A percentile compares a stretch with the other conserved stretches of the same genome.
Conservation (phyloP, 768 basidiomycete genomes). For the Phaeolepiota aurea region DNA sequence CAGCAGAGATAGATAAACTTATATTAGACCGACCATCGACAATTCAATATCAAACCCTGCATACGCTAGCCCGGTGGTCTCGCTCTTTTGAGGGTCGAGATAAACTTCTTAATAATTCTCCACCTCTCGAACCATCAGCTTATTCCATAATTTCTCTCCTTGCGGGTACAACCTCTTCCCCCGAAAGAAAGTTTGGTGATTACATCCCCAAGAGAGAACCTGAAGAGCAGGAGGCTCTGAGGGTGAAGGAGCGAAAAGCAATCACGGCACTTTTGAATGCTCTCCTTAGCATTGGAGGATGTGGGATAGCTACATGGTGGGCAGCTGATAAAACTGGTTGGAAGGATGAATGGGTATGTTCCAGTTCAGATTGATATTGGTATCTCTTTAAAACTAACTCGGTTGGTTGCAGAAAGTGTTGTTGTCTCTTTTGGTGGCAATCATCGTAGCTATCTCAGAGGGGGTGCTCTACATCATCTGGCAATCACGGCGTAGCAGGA, state of each 20-base stretch:
- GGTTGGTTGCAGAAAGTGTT: slow-evolving; percentile 41
- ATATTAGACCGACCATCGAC: slow-evolving; percentile 28
- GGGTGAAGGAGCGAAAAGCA: slow-evolving; percentile 49
- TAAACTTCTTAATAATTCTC: slow-evolving; percentile 26
- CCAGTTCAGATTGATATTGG: neutral
- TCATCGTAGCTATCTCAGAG: slow-evolving; percentile 67
- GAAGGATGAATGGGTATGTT: slow-evolving; percentile 70
- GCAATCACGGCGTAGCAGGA: slow-evolving; percentile 39
- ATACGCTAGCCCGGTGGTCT: slow-evolving; percentile 60
- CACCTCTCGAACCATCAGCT: slow-evolving; percentile 38
- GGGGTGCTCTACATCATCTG: slow-evolving; percentile 65
- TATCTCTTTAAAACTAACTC: neutral
- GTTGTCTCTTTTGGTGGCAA: slow-evolving; percentile 49
- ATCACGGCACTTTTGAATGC: slow-evolving; percentile 68
- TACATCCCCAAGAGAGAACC: slow-evolving; percentile 38
- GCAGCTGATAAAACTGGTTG: slow-evolving; percentile 56
- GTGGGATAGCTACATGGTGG: slow-evolving; percentile 68
- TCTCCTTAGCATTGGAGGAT: slow-evolving; percentile 57
- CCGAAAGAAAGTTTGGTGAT: slow-evolving; percentile 58
- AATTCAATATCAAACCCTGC: slow-evolving; percentile 57
- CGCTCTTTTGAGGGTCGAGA: slow-evolving; percentile 40
- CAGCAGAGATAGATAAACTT: slow-evolving; percentile 29
- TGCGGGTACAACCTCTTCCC: slow-evolving; percentile 73
- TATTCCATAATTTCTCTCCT: slow-evolving; percentile 71
- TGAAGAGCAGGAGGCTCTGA: slow-evolving; percentile 36